Conservation (phyloP, 139 green algal species). For the Haematococcus lacustris region DNA sequence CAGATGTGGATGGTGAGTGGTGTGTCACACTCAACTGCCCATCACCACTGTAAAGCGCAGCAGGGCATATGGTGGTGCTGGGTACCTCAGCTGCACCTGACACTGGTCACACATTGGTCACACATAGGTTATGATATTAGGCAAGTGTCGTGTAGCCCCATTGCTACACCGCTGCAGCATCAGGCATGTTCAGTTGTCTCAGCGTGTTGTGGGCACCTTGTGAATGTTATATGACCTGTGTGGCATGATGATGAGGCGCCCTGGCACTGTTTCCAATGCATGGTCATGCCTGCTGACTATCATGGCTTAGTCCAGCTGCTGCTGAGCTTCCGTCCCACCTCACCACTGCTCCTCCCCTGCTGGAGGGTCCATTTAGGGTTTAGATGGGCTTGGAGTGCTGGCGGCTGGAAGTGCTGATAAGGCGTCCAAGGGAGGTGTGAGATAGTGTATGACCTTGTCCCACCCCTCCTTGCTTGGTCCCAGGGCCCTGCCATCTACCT, state of each 20-base stretch:
- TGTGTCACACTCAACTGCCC: neutral
- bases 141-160: neutral
- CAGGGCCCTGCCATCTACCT: neutral
- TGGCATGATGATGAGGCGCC: no score
- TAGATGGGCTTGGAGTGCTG: no score
- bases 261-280: no score
- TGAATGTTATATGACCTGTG: no score
- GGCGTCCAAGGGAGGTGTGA: no score
- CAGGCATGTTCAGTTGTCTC: no score
- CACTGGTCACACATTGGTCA: neutral
- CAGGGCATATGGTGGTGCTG: neutral
- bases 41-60: no score
- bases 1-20: neutral
- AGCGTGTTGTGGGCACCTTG: no score
- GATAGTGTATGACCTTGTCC: neutral
- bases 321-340: neutral
- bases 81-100: neutral
- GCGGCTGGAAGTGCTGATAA: no score
- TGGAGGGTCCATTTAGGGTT: neutral
- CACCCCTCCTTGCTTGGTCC: neutral
- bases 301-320: no score
- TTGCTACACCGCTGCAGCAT: neutral
- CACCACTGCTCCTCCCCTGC: neutral
- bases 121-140: neutral
- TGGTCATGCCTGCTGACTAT: no score